Evolutionary conservation across 108 stramenopile species (phyloP).

Genomic region (Nitzschia sp.): DNA sequence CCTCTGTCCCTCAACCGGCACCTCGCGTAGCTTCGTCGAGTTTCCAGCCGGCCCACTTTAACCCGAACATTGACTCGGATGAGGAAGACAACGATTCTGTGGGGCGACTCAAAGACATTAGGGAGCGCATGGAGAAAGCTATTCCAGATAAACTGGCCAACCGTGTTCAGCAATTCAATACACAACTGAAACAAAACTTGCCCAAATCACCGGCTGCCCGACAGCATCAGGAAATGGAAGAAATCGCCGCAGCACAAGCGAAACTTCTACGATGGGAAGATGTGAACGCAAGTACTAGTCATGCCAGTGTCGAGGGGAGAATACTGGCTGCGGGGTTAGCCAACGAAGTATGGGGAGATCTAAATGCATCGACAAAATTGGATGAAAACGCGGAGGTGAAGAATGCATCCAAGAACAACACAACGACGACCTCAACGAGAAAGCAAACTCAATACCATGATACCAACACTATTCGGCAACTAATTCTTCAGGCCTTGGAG

Average conservation of each 20-base stretch:
- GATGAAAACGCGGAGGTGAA: not conserved
- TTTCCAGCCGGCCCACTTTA: conserved; percentile 12
- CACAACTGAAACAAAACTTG: not conserved
- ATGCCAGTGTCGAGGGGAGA: not conserved
- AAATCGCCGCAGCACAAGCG: conserved; percentile 8
- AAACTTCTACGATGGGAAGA: conserved; percentile 10
- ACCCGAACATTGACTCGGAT: conserved; percentile 8
- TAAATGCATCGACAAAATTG: not conserved
- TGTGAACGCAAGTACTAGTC: not conserved
- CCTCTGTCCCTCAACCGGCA: not conserved
- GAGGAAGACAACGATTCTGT: conserved; percentile 9
- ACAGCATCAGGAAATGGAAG: conserved; percentile 12
- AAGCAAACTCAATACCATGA: conserved; percentile 11
- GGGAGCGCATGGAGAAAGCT: conserved; percentile 11
- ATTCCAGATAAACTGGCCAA: conserved; percentile 9
- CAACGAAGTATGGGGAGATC: not conserved
- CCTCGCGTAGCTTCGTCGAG: not conserved
- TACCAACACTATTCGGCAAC: conserved; percentile 14
- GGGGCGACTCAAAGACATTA: conserved; percentile 2
- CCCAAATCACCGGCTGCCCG: conserved; percentile 13
- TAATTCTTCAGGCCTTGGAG: conserved; percentile 23
- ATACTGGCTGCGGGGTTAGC: not conserved
- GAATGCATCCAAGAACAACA: not conserved
- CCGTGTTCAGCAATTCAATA: conserved; percentile 1
- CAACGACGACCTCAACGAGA: not conserved